Evolutionary conservation across 176 grass and related monocot genomes (phyloP).

Genomic region (Avena atlantica): DNA sequence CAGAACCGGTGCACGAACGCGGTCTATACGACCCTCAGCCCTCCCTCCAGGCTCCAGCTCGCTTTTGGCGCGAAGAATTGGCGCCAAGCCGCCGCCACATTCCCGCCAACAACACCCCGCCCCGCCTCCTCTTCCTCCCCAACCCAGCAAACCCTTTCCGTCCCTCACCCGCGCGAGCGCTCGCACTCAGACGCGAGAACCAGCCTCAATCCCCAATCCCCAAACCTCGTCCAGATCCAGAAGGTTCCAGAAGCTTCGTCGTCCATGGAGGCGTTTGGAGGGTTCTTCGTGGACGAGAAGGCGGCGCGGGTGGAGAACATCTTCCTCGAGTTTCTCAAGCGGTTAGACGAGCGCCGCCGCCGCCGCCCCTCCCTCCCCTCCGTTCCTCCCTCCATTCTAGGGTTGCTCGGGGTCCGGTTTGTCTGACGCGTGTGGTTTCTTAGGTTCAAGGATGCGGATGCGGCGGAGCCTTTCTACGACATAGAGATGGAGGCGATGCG

Average conservation of each 20-base stretch:
- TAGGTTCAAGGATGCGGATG: constrained; percentile 77
- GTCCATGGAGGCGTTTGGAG: constrained; percentile 81
- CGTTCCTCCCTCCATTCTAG: neutral
- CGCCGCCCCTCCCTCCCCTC: neutral
- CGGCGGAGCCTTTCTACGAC: constrained; percentile 85
- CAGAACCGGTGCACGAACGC: neutral
- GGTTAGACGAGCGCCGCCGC: constrained; percentile 45
- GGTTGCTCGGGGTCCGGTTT: neutral
- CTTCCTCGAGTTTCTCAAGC: constrained; percentile 97
- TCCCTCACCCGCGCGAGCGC: neutral
- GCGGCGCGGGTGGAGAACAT: constrained; percentile 92
- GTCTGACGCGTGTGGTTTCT: neutral
- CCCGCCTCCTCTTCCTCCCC: constrained; percentile 17
- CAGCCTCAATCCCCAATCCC: neutral
- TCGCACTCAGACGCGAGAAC: neutral
- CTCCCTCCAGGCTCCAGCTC: neutral
- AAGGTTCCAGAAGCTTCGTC: neutral
- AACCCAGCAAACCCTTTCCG: constrained; percentile 20
- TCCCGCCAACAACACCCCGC: constrained; percentile 46
- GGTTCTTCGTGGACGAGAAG: constrained; percentile 97
- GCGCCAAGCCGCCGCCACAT: constrained; percentile 52
- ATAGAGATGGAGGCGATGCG: constrained; percentile 84
- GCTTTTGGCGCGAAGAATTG: constrained; percentile 56
- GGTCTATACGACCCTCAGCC: neutral
- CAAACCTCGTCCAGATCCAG: constrained; percentile 7